These are phyloP conservation scores for Globisporangium iwayamae DNA, from an alignment of 352 stramenopile genomes.

Conservation along the genomic window DNA sequence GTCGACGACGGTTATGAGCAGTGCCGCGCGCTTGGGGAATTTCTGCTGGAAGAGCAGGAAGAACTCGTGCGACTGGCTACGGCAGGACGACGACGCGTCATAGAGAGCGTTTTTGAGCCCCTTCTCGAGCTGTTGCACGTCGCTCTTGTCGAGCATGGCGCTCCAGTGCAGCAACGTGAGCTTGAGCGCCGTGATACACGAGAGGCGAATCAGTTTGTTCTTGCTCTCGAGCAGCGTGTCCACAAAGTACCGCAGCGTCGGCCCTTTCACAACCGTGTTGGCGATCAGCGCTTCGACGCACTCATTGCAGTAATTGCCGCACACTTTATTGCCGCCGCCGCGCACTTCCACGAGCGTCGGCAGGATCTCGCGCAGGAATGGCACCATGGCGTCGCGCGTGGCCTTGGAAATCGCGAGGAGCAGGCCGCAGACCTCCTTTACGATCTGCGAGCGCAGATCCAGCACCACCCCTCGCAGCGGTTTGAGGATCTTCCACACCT, in stretches of 20 bases:
- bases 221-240: conserved; percentile 75
- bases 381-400: conserved; percentile 77
- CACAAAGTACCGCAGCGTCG: conserved; percentile 69
- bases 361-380: conserved; percentile 70
- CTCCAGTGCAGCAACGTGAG: conserved; percentile 60
- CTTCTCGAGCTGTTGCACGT: conserved; percentile 81
- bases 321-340: conserved; percentile 82
- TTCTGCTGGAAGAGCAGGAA: conserved; percentile 71
- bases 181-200: conserved; percentile 64
- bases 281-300: conserved; percentile 65
- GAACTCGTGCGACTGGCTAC: conserved; percentile 60
- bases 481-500: conserved; percentile 73
- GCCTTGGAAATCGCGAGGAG: conserved; percentile 55
- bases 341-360: conserved; percentile 75
- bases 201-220: conserved; percentile 77
- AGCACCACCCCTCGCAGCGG: conserved; percentile 71
- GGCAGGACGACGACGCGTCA: conserved; percentile 73
- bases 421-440: conserved; percentile 76
- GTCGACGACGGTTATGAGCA: conserved; percentile 67
- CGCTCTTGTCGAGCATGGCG: conserved; percentile 67
- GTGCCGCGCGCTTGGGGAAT: conserved; percentile 69
- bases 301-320: conserved; percentile 73
- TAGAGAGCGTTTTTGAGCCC: conserved; percentile 66
- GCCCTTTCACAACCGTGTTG: conserved; percentile 69
- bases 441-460: conserved; percentile 81